Percentiles rank a stretch among this genome's conserved stretches.
Evolutionary conservation across 1,284 basidiomycete genomes (phyloP).

Genomic region (Psilocybe mexicana): DNA sequence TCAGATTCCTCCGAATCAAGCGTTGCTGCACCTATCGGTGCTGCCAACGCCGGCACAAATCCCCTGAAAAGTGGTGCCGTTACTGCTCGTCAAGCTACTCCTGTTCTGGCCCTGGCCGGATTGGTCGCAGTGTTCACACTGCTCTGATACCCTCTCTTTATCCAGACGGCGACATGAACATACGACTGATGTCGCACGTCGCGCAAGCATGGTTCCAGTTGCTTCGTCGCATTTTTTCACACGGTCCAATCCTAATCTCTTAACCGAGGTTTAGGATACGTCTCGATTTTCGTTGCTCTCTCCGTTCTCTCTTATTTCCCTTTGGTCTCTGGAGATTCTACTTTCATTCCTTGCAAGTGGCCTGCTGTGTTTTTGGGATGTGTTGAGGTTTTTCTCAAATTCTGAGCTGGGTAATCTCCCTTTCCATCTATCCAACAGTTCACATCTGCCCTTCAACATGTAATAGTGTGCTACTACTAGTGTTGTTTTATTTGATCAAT

Average conservation of each 20-base stretch:
- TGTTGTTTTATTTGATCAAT: slow-evolving; percentile 15
- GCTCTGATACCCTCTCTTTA: slow-evolving; percentile 28
- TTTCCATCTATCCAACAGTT: slow-evolving; percentile 10
- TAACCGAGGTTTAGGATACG: slow-evolving; percentile 19
- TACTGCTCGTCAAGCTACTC: slow-evolving; percentile 36
- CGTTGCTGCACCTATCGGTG: slow-evolving; percentile 40
- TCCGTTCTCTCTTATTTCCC: slow-evolving; percentile 23
- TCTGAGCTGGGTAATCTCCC: slow-evolving; percentile 58
- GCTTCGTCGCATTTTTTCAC: slow-evolving; percentile 10
- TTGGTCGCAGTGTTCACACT: slow-evolving; percentile 37
- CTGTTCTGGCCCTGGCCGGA: slow-evolving; percentile 38
- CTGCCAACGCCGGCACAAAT: slow-evolving; percentile 53
- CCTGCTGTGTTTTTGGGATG: slow-evolving; percentile 27
- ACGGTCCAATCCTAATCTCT: slow-evolving; percentile 12
- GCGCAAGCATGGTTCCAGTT: slow-evolving; percentile 8
- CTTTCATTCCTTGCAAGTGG: slow-evolving; percentile 16
- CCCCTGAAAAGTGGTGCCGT: slow-evolving; percentile 35
- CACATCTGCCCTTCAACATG: slow-evolving; percentile 10
- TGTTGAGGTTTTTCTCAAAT: slow-evolving; percentile 35
- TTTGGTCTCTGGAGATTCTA: slow-evolving; percentile 20
- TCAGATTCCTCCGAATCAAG: slow-evolving; percentile 13
- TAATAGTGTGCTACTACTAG: slow-evolving; percentile 13
- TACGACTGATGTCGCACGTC: slow-evolving; percentile 9
- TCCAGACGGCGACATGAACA: slow-evolving; percentile 11
- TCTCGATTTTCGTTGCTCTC: slow-evolving; percentile 16